Base-by-base conservation (phyloP, 371 early-diverging fungal species). In the Syncephalastrum racemosum region DNA sequence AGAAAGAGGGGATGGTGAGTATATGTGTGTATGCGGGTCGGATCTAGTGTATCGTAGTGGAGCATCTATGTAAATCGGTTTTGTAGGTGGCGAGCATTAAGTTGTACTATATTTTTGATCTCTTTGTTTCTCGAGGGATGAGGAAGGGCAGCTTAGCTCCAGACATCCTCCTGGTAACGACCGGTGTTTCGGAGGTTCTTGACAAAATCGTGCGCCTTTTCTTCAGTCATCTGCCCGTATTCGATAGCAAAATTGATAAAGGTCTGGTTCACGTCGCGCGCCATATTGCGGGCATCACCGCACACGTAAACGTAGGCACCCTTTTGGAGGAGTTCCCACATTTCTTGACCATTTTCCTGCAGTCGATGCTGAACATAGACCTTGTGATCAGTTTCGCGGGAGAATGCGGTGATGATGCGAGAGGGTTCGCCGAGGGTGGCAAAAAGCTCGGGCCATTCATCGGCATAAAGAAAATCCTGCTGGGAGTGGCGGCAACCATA, bases 251-350 rank as follows among this genome's bases (percentile, higher is more conserved):
- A 81, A 39, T 83, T 70, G 0, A 85, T 71, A 49, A 96, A 80
- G 4, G 81, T 75, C 31, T 74, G 66, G 52, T 89, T 76, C 4
- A 98, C 97, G 63, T 97, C 97, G 47, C 87, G 84, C 16, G 96
- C 97, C 99, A 98, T 98, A 58, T 83, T 77, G 76, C 93, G 96
- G 44, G 95, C 97, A 77, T 98, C 97, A 60, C 97, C 96, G 65
- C 96, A 96, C 44, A 98, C 90, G 63, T 95, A 98, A 46, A 93
- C 75, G 70, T 88, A 87, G 0, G 86, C 96, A n/a, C 84, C 78
- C 51, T 78, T 75, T 54, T 85, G 73, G 49, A 96, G 62, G 60
- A 92, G 62, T n/a, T 85, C 78, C 91, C 91, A 94, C 24, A 96
- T 67, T 43, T 78, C 66, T 18, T 76, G 67, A 45, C 81, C 83